Conservation (phyloP, 2,329 filamentous ascomycete species). For the Neopestalotiopsis clavispora region DNA sequence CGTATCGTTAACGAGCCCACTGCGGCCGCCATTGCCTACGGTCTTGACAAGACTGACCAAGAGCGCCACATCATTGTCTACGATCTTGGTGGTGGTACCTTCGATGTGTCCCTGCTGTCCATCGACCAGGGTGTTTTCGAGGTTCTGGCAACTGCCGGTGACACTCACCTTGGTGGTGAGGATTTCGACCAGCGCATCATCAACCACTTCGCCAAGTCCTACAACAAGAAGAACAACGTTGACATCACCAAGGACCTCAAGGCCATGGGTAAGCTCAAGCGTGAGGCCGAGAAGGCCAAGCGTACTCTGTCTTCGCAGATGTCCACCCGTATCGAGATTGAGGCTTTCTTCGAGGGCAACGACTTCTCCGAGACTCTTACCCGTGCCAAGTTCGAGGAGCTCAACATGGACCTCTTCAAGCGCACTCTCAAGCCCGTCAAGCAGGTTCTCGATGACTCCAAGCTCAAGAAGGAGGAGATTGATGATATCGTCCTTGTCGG, state of each 20-base stretch:
- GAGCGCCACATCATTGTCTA: slow-evolving; percentile 92
- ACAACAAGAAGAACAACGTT: slow-evolving; percentile 97
- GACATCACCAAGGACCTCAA: slow-evolving; percentile 94
- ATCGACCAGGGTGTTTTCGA: slow-evolving; percentile 94
- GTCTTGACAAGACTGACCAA: slow-evolving; percentile 82
- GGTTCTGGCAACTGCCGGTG: slow-evolving; percentile 92
- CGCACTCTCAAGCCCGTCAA: slow-evolving; percentile 98
- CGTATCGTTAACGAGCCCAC: slow-evolving; percentile 97
- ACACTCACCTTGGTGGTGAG: slow-evolving; percentile 97
- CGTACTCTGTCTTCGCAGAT: slow-evolving; percentile 94
- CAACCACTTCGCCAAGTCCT: slow-evolving; percentile 93
- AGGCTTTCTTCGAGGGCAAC: slow-evolving; percentile 94
- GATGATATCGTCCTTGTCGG: slow-evolving; percentile 97
- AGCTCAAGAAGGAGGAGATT: slow-evolving; percentile 93
- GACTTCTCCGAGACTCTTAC: slow-evolving; percentile 99
- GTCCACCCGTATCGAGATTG: slow-evolving; percentile 93
- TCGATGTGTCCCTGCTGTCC: slow-evolving; percentile 91
- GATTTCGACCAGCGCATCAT: slow-evolving; percentile 99
- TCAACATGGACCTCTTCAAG: slow-evolving; percentile 99
- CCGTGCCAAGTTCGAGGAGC: slow-evolving; percentile 98
- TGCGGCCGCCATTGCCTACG: slow-evolving; percentile 93
- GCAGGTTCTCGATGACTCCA: slow-evolving; percentile 97
- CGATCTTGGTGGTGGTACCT: slow-evolving; percentile 93
- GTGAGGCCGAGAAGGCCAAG: slow-evolving; percentile 99
- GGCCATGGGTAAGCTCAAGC: slow-evolving; percentile 99